Evolutionary conservation across 768 basidiomycete genomes (phyloP).

Genomic region (Tulasnella sp.): DNA sequence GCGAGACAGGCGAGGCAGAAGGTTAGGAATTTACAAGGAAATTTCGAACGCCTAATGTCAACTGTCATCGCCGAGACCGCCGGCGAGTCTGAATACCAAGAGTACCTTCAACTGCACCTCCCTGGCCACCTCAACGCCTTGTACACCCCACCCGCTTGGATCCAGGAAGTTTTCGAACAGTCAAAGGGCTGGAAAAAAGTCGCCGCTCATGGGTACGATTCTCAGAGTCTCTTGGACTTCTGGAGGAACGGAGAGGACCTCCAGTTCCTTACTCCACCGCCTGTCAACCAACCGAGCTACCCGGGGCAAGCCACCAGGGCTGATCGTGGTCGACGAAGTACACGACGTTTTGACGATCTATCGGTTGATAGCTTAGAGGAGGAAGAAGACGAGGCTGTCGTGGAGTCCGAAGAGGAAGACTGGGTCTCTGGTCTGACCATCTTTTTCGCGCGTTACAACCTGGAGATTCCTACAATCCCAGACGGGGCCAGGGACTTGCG

Average conservation of each 20-base stretch:
- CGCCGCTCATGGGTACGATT: background rate
- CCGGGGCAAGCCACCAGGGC: too few species aligned
- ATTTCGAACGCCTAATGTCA: constrained; percentile 49
- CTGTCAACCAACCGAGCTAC: background rate
- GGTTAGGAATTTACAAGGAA: constrained; percentile 47
- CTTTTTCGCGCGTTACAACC: too few species aligned
- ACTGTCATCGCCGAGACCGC: constrained; percentile 39
- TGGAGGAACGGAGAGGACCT: constrained; percentile 51
- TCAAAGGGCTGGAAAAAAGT: constrained; percentile 22
- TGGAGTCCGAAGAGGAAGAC: too few species aligned
- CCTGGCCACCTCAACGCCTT: constrained; percentile 49
- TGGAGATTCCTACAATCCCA: too few species aligned
- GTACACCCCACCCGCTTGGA: constrained; percentile 50
- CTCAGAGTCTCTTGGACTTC: constrained; percentile 39
- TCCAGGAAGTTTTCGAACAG: constrained; percentile 33
- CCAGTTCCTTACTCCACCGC: constrained; percentile 36
- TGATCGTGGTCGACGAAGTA: too few species aligned
- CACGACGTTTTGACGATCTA: too few species aligned
- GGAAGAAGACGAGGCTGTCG: too few species aligned
- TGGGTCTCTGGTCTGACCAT: too few species aligned
- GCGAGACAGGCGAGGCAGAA: constrained; percentile 42
- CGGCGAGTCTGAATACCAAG: constrained; percentile 39
- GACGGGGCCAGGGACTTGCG: too few species aligned
- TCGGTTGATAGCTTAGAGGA: too few species aligned
- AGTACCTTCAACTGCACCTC: constrained; percentile 45